Conservation (phyloP, 768 basidiomycete genomes). For the Trametes meyenii region DNA sequence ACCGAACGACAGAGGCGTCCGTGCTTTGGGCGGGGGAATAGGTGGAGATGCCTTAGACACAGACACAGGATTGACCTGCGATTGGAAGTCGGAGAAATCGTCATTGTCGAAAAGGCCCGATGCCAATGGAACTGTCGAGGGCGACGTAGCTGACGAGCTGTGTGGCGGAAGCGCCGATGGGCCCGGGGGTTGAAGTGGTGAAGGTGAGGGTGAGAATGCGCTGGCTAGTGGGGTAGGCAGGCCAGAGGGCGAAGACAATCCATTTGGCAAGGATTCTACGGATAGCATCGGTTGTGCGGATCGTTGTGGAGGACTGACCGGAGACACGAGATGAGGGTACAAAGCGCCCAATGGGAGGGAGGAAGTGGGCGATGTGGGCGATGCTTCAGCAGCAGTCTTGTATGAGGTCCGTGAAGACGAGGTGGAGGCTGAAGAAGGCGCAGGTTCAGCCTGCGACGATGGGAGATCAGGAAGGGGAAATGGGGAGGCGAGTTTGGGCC, state of each 20-base stretch:
- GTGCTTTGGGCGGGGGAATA: slow-evolving; percentile 15
- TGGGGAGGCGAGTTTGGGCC: slow-evolving; percentile 19
- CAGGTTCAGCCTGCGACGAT: not conserved
- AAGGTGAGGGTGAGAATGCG: slow-evolving; percentile 5
- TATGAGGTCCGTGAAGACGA: slow-evolving; percentile 17
- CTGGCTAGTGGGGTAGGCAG: slow-evolving; percentile 5
- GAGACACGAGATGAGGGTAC: slow-evolving; percentile 21
- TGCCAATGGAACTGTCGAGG: slow-evolving; percentile 12
- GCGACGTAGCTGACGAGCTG: not conserved
- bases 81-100: slow-evolving; percentile 35
- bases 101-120: slow-evolving; percentile 26
- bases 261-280: not conserved
- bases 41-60: not conserved
- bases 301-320: slow-evolving; percentile 5
- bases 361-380: slow-evolving; percentile 24
- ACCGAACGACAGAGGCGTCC: slow-evolving; percentile 16
- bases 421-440: slow-evolving; percentile 15
- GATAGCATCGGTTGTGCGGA: slow-evolving; percentile 12
- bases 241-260: not conserved
- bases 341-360: slow-evolving; percentile 21
- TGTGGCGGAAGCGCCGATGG: not conserved
- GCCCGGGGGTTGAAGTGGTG: slow-evolving; percentile 1
- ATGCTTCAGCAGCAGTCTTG: slow-evolving; percentile 14
- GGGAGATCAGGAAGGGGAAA: slow-evolving; percentile 11
- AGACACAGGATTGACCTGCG: slow-evolving; percentile 16